These are phyloP conservation scores for Trifolium subterraneum DNA, from an alignment of 306 rosid genomes.

Conservation along the genomic window DNA sequence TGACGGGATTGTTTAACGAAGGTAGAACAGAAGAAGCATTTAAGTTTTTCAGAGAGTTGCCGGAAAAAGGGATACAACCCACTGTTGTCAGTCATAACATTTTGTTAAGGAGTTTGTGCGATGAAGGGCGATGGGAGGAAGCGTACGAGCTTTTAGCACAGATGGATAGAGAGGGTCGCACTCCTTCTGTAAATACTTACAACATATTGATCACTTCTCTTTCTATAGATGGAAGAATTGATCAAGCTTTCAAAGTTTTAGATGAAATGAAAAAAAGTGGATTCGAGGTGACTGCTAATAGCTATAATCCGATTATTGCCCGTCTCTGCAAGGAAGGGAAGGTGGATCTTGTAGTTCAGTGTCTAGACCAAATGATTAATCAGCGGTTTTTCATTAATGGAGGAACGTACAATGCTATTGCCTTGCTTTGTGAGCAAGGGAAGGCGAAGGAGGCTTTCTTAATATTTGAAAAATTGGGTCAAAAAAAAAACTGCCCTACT, in stretches of 20 bases:
- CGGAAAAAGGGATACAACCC: constrained; percentile 72
- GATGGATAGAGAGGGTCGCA: constrained; percentile 67
- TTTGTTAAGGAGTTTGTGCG: constrained; percentile 72
- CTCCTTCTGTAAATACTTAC: constrained; percentile 77
- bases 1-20: constrained; percentile 92
- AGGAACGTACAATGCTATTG: constrained; percentile 84
- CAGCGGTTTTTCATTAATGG: constrained; percentile 66
- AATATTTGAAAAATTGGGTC: constrained; percentile 69
- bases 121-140: constrained; percentile 86
- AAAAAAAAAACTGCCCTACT: constrained; percentile 55
- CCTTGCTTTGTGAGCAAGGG: constrained; percentile 71
- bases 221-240: constrained; percentile 68
- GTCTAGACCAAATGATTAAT: constrained; percentile 72
- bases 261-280: constrained; percentile 73
- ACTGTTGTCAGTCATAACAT: constrained; percentile 92
- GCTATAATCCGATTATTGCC: constrained; percentile 81
- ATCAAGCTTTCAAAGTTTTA: constrained; percentile 77
- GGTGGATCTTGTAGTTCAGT: constrained; percentile 68
- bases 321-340: constrained; percentile 77
- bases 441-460: constrained; percentile 75
- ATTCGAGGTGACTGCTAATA: constrained; percentile 70
- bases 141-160: constrained; percentile 72
- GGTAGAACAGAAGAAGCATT: constrained; percentile 85
- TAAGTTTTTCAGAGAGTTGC: constrained; percentile 68
- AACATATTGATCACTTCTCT: constrained; percentile 83